phyloP scores from a whole-genome alignment of 192 early-diverging fungal genomes.

The Backusella parvicylindrica region DNA sequence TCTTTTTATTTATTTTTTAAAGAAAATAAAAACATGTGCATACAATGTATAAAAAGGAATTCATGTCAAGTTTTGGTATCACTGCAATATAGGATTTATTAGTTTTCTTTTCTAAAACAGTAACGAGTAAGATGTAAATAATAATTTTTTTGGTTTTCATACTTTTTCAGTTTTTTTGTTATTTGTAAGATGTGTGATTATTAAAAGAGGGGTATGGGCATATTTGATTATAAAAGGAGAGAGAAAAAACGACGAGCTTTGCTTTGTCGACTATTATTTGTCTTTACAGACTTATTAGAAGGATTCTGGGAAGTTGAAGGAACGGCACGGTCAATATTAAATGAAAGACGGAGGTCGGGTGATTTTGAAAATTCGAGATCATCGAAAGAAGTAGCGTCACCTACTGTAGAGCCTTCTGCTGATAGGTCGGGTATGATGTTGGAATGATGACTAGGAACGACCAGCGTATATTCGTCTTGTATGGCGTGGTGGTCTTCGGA shows the following conservation, averaged over 20 bases:
- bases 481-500: background rate
- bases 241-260: constrained; percentile 19
- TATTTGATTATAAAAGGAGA: constrained; percentile 13
- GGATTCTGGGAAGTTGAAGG: background rate
- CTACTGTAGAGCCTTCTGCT: background rate
- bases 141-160: background rate
- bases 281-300: background rate
- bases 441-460: background rate
- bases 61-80: background rate
- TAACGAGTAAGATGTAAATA: background rate
- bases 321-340: constrained; percentile 7
- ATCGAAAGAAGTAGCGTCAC: background rate
- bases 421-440: background rate
- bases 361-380: constrained; percentile 12
- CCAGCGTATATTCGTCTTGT: background rate
- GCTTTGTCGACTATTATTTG: constrained; percentile 1
- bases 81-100: background rate
- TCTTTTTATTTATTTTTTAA: background rate
- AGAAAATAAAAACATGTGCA: background rate
- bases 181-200: background rate
- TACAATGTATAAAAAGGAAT: background rate
- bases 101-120: background rate
- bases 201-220: constrained; percentile 5
- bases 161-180: background rate
- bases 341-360: constrained; percentile 17